These are phyloP conservation scores for Tulasnella sp. DNA, from an alignment of 768 basidiomycete genomes.

Conservation along the genomic window DNA sequence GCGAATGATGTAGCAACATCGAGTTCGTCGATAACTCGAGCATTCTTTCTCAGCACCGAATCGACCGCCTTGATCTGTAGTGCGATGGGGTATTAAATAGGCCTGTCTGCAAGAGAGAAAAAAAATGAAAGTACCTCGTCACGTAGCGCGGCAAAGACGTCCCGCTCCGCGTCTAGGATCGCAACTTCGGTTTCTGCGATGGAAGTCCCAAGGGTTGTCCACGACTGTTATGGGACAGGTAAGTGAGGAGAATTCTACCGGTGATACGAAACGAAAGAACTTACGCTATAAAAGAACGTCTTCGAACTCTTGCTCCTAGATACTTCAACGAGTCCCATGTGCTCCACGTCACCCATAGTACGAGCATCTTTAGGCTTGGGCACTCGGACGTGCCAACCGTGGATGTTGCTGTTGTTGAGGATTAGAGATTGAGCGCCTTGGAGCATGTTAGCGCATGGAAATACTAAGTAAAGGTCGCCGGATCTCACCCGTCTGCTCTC, in stretches of 20 bases:
- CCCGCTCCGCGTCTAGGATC: constrained; percentile 50
- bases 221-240: constrained; percentile 36
- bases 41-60: constrained; percentile 53
- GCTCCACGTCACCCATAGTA: constrained; percentile 33
- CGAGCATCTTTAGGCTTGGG: constrained; percentile 49
- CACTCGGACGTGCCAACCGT: constrained; percentile 69
- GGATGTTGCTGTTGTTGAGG: constrained; percentile 39
- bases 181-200: constrained; percentile 46
- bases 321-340: constrained; percentile 39
- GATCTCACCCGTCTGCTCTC: constrained; percentile 40
- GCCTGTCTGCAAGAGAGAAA: neutral
- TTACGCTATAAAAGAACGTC: constrained; percentile 54
- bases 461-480: neutral
- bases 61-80: neutral
- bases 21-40: constrained; percentile 72
- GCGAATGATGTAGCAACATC: constrained; percentile 79
- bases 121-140: constrained; percentile 38
- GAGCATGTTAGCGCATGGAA: constrained; percentile 10
- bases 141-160: constrained; percentile 59
- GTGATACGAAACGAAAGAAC: neutral
- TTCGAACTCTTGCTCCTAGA: constrained; percentile 55
- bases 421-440: constrained; percentile 65
- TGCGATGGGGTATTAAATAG: neutral
- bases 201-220: constrained; percentile 61
- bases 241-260: neutral